These are phyloP conservation scores for Stemphylium beticola DNA, from an alignment of 2,329 filamentous ascomycete genomes.

Conservation along the genomic window DNA sequence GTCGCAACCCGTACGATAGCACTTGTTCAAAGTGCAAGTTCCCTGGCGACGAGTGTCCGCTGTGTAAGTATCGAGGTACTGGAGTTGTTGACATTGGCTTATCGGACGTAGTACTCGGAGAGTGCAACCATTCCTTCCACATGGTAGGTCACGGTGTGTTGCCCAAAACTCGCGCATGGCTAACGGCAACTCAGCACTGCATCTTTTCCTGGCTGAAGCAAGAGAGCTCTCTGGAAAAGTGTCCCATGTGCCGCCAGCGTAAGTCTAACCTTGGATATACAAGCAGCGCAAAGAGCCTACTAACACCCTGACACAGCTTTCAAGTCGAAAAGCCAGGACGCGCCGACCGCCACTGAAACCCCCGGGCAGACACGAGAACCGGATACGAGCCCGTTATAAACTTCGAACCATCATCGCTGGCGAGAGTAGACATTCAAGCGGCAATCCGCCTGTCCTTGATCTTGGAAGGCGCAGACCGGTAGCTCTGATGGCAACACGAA, in stretches of 20 bases:
- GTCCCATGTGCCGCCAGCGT: slow-evolving; percentile 98
- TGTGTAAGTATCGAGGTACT: slow-evolving; percentile 66
- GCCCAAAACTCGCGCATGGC: slow-evolving; percentile 3
- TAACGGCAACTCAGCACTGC: slow-evolving; percentile 71
- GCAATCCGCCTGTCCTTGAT: neutral
- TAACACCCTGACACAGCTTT: slow-evolving; percentile 40
- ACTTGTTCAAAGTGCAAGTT: slow-evolving; percentile 98
- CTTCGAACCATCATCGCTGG: neutral
- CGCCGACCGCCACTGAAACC: slow-evolving; percentile 24
- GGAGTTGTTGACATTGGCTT: neutral
- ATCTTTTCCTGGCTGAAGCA: slow-evolving; percentile 96
- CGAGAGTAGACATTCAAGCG: neutral
- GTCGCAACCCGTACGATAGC: slow-evolving; percentile 95
- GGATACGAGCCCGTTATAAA: slow-evolving; percentile 27
- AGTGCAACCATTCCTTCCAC: slow-evolving; percentile 97
- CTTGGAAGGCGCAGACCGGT: neutral
- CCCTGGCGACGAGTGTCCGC: slow-evolving; percentile 91
- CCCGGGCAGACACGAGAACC: slow-evolving; percentile 21
- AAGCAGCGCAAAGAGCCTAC: neutral
- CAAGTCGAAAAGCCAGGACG: slow-evolving; percentile 48
- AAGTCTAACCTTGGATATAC: slow-evolving; percentile 37
- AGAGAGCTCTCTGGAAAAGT: slow-evolving; percentile 89
- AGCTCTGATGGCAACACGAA: neutral
- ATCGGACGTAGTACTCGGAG: slow-evolving; percentile 76
- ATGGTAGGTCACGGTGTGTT: slow-evolving; percentile 65